Evolutionary conservation across 2,329 filamentous ascomycete genomes (phyloP), one percentile per base, ranked within the genome.

Genomic region (Acarospora socialis): DNA sequence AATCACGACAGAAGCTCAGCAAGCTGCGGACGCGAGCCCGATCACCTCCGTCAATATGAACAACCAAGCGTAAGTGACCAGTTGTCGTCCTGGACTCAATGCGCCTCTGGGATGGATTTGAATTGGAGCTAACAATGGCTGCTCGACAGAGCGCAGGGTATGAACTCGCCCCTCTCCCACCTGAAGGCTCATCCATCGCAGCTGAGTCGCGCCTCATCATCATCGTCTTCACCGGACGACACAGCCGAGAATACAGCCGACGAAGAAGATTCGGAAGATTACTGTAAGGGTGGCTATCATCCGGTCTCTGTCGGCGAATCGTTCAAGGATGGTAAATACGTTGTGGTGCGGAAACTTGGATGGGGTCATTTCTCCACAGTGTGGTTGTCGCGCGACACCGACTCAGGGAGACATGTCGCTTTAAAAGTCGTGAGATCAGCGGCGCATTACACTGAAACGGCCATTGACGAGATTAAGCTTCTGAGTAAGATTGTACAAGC

Each of bases 281-380:
- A 98, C 65, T 94, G 87, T 71, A 95, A 95, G 61, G 90, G 90
- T 50, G 90, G 90, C 39, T 98, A 95, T 58, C 90, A 98, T 53
- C 90, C 90, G 3, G 90, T 98, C 30, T 70, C 75, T 48, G 79
- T 95, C 38, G 90, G 90, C 48, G 90, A 98, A 61, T 80, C 84
- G 51, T 95, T 94, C 70, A 95, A 95, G 56, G 83, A 95, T 55
- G 86, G 83, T 46, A 87, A 82, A 61, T 98, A 98, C 61, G 90
- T 86, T 10, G 77, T 95, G 36, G 81, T 95, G 56, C 80, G 86
- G 60, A 95, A 95, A 65, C 69, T 95, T 32, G 87, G 87, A 46
- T 95, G 87, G 87, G 90, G 90, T 41, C 87, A 95, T 53, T 98
- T 95, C 62, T 94, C 87, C n/a, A 98, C 87, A 20, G 87, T 95